Base-by-base conservation (phyloP, 305 asterid genomes). In the Fraxinus angustifolia region DNA sequence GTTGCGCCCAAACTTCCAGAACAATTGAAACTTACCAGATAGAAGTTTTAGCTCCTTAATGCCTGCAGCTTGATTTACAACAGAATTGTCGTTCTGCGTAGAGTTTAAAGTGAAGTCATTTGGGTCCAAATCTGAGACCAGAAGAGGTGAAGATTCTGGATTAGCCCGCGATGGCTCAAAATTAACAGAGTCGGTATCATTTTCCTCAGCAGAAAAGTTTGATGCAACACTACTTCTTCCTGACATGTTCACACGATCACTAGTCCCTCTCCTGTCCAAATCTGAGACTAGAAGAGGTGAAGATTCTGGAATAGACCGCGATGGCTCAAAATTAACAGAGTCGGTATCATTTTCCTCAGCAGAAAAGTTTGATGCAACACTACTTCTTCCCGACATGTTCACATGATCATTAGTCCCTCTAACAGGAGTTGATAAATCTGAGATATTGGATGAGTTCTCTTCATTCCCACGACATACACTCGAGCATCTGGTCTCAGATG, bases 191-290 rank as follows among this genome's bases (percentile, higher is more conserved):
- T 85, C 87, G 21, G 82, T 86, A 78, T 87, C 89, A 75, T 81
- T 87, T 84, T 88, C 97, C 70, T 88, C 88, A 23, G 91, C 42
- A 6, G 89, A 88, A 30, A 90, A 92, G 86, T 92, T 90, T 48
- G 99, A 95, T 33, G 91, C 97, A 78, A 91, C 93, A 50, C 98
- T 95, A 84, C 98, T 93, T 86, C 90, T 82, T 75, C 87, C 97
- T 6, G 88, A 87, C 62, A 82, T 88, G 33, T 83, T 81, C 80
- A 81, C 92, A 28, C 78, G 88, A 78, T 87, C 86, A 75, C 79
- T 80, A 68, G 76, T 79, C 48, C 74, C 86, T 85, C 83, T 78
- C 48, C 48, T 40, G 38, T 31, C 73, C 53, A 77, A 77, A 84
- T 83, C 86, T 53, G 93, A 74, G 31, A 84, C 82, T 5, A 83